Base-by-base conservation (phyloP, 176 grass and related monocot species). In the Melocanna baccifera region DNA sequence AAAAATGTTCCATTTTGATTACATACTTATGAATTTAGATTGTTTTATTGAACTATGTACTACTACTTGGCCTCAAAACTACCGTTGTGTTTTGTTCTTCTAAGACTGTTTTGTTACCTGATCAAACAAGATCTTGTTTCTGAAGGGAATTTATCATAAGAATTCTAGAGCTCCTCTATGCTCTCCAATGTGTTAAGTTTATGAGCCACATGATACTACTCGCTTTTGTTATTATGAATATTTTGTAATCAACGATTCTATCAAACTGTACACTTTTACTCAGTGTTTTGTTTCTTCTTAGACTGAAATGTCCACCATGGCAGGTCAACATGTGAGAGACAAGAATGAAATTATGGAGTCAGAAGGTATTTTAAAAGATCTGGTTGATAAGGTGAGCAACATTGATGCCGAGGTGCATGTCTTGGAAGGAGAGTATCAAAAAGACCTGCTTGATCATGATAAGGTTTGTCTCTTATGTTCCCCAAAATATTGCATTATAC, bases 361-460 rank as follows among this genome's bases (percentile, higher is more conserved):
- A 63, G 84, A 91, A 84, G 51, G 16, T 16, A 92, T 52, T 48
- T 53, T 67, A 66, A 88, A 88, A 80, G 85, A 61, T 58, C 52
- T 88, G 69, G 65, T 42, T 53, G 91, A 84, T 76, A 81, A 91
- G 52, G 67, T 73, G 48, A 83, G 53, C 70, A 69, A 26, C 14
- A 45, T 83, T 16, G 81, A 85, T 40, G 56, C 75, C 75, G 86
- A 94, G 87, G 42, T 94, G 71, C 41, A 10, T 42, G 9, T 42
- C 41, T 42, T 42, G 41, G 9, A 94, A 62, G 75, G 16, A 80
- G 94, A 90, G 53, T 97, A 90, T n/a, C 42, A 90, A 59, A 94
- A 94, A 88, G 89, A 92, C 46, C 53, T 90, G 62, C 80, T 86
- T 70, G 40, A 76, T 36, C 72, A 80, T 90, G 79, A 87, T 32